Conservation (phyloP, 2,329 filamentous ascomycete genomes). For the Verticillium albo-atrum region DNA sequence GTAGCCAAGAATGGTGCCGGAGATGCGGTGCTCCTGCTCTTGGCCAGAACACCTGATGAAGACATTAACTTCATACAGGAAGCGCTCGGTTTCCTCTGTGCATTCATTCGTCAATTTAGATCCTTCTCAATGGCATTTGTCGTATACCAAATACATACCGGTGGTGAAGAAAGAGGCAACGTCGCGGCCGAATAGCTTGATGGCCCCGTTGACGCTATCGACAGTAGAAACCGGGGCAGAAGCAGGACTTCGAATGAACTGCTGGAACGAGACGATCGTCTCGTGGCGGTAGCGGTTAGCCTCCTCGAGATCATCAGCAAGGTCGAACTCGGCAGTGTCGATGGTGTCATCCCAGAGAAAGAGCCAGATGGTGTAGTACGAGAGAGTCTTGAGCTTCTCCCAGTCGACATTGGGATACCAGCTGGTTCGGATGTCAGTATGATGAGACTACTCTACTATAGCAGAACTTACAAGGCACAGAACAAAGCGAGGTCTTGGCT, state of each 20-base stretch:
- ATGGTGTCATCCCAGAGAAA: slow-evolving; percentile 28
- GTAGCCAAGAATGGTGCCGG: slow-evolving; percentile 16
- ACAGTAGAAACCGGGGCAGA: background rate
- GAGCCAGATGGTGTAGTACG: slow-evolving; percentile 22
- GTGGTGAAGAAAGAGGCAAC: background rate
- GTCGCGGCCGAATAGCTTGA: slow-evolving; percentile 16
- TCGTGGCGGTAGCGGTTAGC: slow-evolving; percentile 19
- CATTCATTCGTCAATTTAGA: background rate
- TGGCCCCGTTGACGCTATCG: slow-evolving; percentile 17
- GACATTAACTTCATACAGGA: slow-evolving; percentile 13
- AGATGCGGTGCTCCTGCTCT: slow-evolving; percentile 22
- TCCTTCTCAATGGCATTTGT: background rate
- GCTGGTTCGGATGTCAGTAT: background rate
- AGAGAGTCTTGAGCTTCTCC: slow-evolving; percentile 15
- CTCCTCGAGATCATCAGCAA: slow-evolving; percentile 18
- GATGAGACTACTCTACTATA: background rate
- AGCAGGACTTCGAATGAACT: background rate
- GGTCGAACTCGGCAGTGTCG: slow-evolving; percentile 21
- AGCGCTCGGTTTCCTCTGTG: slow-evolving; percentile 5
- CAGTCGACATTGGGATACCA: slow-evolving; percentile 17
- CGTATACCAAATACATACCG: background rate
- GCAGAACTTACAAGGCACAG: slow-evolving; percentile 3
- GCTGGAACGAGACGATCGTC: slow-evolving; percentile 12
- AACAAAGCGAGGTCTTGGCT: slow-evolving; percentile 25
- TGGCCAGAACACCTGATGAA: slow-evolving; percentile 19